Percentiles rank a stretch among this genome's conserved stretches.
These are phyloP conservation scores for Alternaria atra DNA, from an alignment of 2,329 filamentous ascomycete species.

Conservation along the genomic window DNA sequence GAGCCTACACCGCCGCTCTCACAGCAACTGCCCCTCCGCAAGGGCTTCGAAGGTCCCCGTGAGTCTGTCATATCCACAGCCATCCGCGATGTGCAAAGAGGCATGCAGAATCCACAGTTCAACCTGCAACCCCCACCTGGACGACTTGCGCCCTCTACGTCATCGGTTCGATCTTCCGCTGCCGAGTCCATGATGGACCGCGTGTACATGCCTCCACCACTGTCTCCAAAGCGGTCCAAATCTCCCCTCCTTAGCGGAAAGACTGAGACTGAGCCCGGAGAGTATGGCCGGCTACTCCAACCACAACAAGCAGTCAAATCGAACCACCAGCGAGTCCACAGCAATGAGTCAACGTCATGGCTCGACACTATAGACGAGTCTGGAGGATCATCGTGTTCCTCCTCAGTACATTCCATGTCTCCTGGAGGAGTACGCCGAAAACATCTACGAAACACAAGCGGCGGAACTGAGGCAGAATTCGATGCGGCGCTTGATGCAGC, in stretches of 20 bases:
- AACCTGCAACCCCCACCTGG: conserved; percentile 48
- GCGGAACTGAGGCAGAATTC: conserved; percentile 85
- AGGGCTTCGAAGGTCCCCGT: conserved; percentile 35
- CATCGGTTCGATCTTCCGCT: conserved; percentile 23
- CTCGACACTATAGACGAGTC: conserved; percentile 94
- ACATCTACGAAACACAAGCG: conserved; percentile 73
- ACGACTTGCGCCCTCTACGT: conserved; percentile 29
- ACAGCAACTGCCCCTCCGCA: conserved; percentile 47
- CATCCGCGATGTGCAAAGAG: conserved; percentile 53
- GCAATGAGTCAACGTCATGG: conserved; percentile 88
- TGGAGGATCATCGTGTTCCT: conserved; percentile 74
- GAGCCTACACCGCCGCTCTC: conserved; percentile 32
- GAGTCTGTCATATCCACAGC: conserved; percentile 54
- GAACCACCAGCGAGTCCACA: conserved; percentile 63
- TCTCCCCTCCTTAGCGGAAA: conserved; percentile 53
- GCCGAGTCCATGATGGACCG: conserved; percentile 63
- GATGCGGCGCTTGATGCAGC: conserved; percentile 94
- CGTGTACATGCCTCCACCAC: conserved; percentile 73
- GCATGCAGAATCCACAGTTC: conserved; percentile 42
- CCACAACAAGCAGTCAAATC: conserved; percentile 31
- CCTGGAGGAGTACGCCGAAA: conserved; percentile 76
- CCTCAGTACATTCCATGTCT: conserved; percentile 81
- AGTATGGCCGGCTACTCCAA: conserved; percentile 29
- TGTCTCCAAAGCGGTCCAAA: conserved; percentile 70
- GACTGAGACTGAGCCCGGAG: conserved; percentile 29